Conservation (phyloP, 2,329 filamentous ascomycete genomes). For the Aspergillus sp. region DNA sequence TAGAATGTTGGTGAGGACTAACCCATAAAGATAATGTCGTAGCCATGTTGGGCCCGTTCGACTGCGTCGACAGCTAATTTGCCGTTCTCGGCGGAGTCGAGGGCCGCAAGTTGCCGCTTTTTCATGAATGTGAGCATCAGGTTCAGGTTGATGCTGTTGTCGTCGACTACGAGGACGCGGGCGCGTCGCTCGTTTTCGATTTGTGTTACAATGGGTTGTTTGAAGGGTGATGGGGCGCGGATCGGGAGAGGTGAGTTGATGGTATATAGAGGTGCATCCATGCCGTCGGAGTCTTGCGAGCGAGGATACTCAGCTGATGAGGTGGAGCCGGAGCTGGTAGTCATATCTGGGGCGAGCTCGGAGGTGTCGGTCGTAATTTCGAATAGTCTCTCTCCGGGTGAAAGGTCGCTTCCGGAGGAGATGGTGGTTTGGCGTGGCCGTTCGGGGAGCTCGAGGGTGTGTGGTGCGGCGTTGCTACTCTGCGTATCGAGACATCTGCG, state of each 20-base stretch:
- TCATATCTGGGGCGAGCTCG: neutral
- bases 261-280: constrained; percentile 6
- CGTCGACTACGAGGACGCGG: constrained; percentile 47
- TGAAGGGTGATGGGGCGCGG: neutral
- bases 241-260: constrained; percentile 12
- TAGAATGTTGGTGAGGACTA: neutral
- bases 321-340: neutral
- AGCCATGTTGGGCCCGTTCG: constrained; percentile 34
- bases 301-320: neutral
- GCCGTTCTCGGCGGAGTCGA: constrained; percentile 47
- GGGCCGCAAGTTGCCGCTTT: constrained; percentile 36
- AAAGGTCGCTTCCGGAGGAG: neutral
- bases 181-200: constrained; percentile 18
- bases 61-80: constrained; percentile 45
- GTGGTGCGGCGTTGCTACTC: constrained; percentile 8
- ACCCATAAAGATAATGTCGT: constrained; percentile 51
- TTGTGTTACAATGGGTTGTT: neutral
- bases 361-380: constrained; percentile 5
- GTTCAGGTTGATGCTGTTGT: constrained; percentile 49
- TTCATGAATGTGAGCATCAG: constrained; percentile 48
- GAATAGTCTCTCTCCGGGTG: neutral
- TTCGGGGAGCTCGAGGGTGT: constrained; percentile 15
- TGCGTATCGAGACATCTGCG: constrained; percentile 30
- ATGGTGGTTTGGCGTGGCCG: constrained; percentile 9
- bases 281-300: constrained; percentile 9